Base-by-base conservation (phyloP, 2,329 filamentous ascomycete genomes). In the Nemania serpens region DNA sequence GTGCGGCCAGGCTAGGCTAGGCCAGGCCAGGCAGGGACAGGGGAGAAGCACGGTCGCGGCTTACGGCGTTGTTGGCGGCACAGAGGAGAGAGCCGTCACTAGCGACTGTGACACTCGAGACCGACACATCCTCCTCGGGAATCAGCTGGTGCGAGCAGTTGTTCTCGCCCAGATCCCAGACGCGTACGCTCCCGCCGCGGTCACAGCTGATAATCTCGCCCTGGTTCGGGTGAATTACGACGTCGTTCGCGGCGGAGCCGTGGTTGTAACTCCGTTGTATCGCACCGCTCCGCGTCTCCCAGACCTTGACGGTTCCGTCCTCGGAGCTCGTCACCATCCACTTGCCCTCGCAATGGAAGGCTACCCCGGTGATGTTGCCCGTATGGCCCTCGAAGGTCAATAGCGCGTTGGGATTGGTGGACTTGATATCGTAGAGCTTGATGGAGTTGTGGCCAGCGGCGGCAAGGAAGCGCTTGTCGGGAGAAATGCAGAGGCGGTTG, bases 271-370 rank as follows among this genome's bases (percentile, higher is more conserved):
- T 97, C 56, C 95, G 87, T 78, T 99, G 95, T 56, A 98, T 87
- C 59, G 85, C 88, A 47, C 91, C 94, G 12, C 85, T 91, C 48
- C 93, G 83, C 5, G 93, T 97, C 75, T 97, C 94, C 93, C 93
- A 97, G 66, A 97, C 96, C 82, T 96, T 96, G 73, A 97, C 93
- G 0, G 92, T 96, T 70, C 93, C 91, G 73, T 99, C 95, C 77
- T 99, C 95, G 48, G 91, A 96, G 76, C 91, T 96, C 10, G 95
- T 99, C 17, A 98, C 95, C 91, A 99, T 97, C 95, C 95, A 99
- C 79, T 99, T 99, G 11, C 94, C 93, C 77, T 99, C 95, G 75
- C 94, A 98, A 76, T 99, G 95, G 75, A 99, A 99, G 11, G 93
- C 93, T 48, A 99, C 91, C 45, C 95, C 95, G 0, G 95, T 99